Base-by-base conservation (phyloP, 208 protist species). In the Leishmania martiniquensis region DNA sequence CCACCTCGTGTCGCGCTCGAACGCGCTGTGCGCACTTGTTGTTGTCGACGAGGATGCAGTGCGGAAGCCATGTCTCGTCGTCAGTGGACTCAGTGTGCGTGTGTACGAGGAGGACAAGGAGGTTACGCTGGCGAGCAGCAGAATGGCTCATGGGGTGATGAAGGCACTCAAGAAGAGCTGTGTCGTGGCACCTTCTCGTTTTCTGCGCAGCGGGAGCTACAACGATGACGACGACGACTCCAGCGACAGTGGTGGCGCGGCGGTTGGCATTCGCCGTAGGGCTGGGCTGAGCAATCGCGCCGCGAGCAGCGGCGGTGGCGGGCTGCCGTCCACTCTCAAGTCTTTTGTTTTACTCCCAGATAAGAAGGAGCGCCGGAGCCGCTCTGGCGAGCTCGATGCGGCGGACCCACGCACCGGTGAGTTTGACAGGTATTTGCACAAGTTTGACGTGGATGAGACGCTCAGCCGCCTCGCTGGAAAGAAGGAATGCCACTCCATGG, bases 11-110 rank as follows among this genome's bases (percentile, higher is more conserved):
- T 42, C 55, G 54, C 82, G 76, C 37, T 57, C 22, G 44, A 65
- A 77, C 32, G 60, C 72, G 4, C 65, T 85, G 32, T 76, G 80
- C 44, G 39, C 62, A 12, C 39, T 85, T 10, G 82, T 63, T 37
- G 72, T 85, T 5, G 70, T 85, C 15, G 77, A 82, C 71, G 82
- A 82, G 62, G 82, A 85, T 52, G 77, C 82, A 37, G 59, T 82
- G 63, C 67, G 54, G 45, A 32, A 45, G 22, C 82, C 82, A 9
- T 76, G 74, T 13, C 57, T 85, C 45, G 77, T 85, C 39, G 82
- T 66, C 20, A 82, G 82, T 42, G 82, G 77, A 32, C 57, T 72
- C 60, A 62, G 65, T 37, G 77, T 85, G 54, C 82, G 76, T 34
- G 82, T 85, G 22, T 85, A 72, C 72, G 55, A 75, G 60, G 60